Evolutionary conservation across 306 rosid species (phyloP).

Genomic region (Trifolium subterraneum): DNA sequence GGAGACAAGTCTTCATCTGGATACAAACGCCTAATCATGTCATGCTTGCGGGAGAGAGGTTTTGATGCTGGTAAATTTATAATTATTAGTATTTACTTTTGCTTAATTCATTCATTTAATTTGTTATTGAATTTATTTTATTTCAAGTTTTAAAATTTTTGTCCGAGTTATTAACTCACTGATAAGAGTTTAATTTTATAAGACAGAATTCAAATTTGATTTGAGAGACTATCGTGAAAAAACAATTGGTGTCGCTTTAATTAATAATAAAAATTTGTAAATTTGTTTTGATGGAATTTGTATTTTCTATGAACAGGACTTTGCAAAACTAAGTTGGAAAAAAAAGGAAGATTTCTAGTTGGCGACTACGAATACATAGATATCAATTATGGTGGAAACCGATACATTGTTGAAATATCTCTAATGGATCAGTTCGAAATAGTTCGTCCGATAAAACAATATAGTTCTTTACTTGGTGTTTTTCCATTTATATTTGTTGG

Average conservation of each 20-base stretch:
- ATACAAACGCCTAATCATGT: slow-evolving; percentile 72
- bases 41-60: slow-evolving; percentile 67
- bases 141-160: no score
- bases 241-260: no score
- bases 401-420: slow-evolving; percentile 70
- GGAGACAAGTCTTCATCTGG: slow-evolving; percentile 44
- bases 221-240: no score
- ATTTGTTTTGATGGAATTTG: slow-evolving; percentile 15
- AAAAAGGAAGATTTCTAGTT: slow-evolving; percentile 49
- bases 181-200: no score
- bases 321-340: slow-evolving; percentile 84
- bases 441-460: slow-evolving; percentile 75
- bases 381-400: slow-evolving; percentile 54
- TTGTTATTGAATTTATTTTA: no score
- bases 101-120: no score
- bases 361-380: slow-evolving; percentile 80
- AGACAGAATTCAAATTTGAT: no score
- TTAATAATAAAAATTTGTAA: no score
- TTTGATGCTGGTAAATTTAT: slow-evolving; percentile 87
- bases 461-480: slow-evolving; percentile 53
- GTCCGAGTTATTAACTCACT: no score
- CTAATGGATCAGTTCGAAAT: slow-evolving; percentile 64
- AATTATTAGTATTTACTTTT: no score
- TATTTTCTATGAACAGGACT: slow-evolving; percentile 59
- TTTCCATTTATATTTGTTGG: slow-evolving; percentile 71